These are phyloP conservation scores for Loxodes magnus DNA, from an alignment of 73 alveolate genomes.

Conservation along the genomic window DNA sequence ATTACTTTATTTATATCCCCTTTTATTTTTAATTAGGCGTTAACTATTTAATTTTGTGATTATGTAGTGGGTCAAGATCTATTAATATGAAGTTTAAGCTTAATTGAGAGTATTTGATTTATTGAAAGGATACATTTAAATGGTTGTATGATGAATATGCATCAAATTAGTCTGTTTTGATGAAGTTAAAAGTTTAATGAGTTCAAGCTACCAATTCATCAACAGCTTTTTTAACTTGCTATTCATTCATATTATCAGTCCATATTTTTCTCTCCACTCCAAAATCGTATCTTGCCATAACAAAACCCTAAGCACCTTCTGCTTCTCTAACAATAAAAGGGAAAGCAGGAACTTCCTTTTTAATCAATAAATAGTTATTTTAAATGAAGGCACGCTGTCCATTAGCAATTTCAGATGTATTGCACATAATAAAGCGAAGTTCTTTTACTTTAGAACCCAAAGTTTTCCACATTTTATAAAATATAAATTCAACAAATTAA, in stretches of 20 bases:
- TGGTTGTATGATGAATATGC: too few relatives aligned
- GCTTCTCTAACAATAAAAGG: slow-evolving; percentile 81
- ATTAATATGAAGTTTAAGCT: too few relatives aligned
- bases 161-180: too few relatives aligned
- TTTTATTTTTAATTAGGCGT: too few relatives aligned
- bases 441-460: slow-evolving; percentile 58
- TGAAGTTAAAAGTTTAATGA: too few relatives aligned
- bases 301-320: slow-evolving; percentile 60
- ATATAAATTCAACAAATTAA: too few relatives aligned
- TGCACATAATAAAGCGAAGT: slow-evolving; percentile 60
- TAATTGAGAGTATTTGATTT: too few relatives aligned
- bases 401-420: slow-evolving; percentile 34
- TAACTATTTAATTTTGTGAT: too few relatives aligned
- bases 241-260: slow-evolving; percentile 37
- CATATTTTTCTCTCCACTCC: slow-evolving; percentile 74
- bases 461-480: too few relatives aligned
- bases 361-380: slow-evolving; percentile 49
- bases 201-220: slow-evolving; percentile 39
- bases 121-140: too few relatives aligned
- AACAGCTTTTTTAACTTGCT: slow-evolving; percentile 44
- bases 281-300: slow-evolving; percentile 63
- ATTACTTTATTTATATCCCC: too few relatives aligned
- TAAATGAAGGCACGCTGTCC: slow-evolving; percentile 55
- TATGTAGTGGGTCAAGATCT: too few relatives aligned
- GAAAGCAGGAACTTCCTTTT: slow-evolving; percentile 47